Percentiles rank a stretch among this genome's conserved stretches.
Conservation (phyloP, 805 yeast species). For the Candida sphagnicola region DNA sequence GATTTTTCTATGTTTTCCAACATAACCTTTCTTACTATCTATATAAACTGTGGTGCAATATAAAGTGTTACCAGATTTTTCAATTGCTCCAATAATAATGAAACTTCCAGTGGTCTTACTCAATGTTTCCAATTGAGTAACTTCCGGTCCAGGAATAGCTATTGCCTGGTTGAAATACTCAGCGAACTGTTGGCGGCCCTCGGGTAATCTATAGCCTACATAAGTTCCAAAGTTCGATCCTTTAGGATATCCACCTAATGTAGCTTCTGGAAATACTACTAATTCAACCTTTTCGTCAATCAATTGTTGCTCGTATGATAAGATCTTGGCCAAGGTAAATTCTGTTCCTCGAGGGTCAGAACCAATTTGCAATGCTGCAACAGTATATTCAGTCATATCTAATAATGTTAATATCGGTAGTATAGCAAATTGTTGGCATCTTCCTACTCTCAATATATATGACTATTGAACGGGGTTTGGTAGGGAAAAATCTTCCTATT, state of each 20-base stretch:
- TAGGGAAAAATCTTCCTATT: too few species aligned
- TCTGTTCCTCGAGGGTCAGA: slow-evolving; percentile 33
- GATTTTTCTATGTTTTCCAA: slow-evolving; percentile 38
- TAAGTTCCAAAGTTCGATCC: slow-evolving; percentile 41
- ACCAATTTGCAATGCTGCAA: slow-evolving; percentile 43
- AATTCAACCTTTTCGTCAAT: slow-evolving; percentile 26
- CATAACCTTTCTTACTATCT: slow-evolving; percentile 34
- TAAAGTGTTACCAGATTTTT: slow-evolving; percentile 29
- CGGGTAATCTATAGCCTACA: slow-evolving; percentile 37
- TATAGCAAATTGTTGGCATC: too few species aligned
- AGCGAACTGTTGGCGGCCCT: slow-evolving; percentile 38
- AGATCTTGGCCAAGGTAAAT: slow-evolving; percentile 32
- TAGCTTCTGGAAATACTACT: slow-evolving; percentile 44
- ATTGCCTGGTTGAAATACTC: slow-evolving; percentile 31
- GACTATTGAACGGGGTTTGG: too few species aligned
- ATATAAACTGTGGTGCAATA: slow-evolving; percentile 40
- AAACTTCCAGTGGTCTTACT: slow-evolving; percentile 30
- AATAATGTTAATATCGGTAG: too few species aligned
- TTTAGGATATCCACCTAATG: slow-evolving; percentile 46
- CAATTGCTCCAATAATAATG: slow-evolving; percentile 39
- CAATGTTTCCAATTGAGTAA: slow-evolving; percentile 26
- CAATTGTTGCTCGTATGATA: slow-evolving; percentile 34
- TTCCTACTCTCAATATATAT: too few species aligned
- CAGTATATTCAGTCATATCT: slow-evolving; percentile 15
- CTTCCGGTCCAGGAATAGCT: slow-evolving; percentile 32